Percentiles rank a stretch among this genome's conserved stretches.
phyloP scores from a whole-genome alignment of 345 rosid species.

The Fremontodendron californicum region DNA sequence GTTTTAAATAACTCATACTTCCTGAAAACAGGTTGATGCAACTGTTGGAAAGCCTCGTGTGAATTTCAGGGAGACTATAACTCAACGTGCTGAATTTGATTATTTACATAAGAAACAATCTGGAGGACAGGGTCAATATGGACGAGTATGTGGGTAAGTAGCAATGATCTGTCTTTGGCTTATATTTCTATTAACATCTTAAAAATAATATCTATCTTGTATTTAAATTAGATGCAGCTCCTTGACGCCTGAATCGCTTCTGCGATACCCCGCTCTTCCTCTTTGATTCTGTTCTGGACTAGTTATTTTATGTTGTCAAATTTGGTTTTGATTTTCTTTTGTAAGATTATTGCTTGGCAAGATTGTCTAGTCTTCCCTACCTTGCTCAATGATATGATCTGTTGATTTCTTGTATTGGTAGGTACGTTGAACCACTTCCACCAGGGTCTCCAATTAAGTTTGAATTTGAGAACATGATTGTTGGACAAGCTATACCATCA shows the following conservation, averaged over 20 bases:
- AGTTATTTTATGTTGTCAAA: not conserved
- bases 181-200: not conserved
- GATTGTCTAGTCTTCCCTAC: not conserved
- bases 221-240: not conserved
- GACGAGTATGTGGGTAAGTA: conserved; percentile 82
- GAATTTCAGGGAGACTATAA: conserved; percentile 91
- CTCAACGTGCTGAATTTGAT: conserved; percentile 86
- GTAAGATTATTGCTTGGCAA: not conserved
- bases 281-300: not conserved
- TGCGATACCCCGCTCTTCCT: not conserved
- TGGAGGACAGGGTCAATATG: conserved; percentile 99
- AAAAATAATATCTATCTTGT: not conserved
- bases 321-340: conserved; percentile 1
- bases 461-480: conserved; percentile 87
- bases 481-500: conserved; percentile 95
- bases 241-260: not conserved
- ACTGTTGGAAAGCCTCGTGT: conserved; percentile 98
- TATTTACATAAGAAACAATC: conserved; percentile 96
- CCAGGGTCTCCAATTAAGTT: conserved; percentile 57
- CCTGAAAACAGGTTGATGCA: conserved; percentile 72
- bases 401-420: conserved; percentile 23
- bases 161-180: not conserved
- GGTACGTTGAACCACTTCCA: conserved; percentile 86
- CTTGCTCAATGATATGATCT: conserved; percentile 1
- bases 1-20: not conserved